Base-by-base conservation (phyloP, 2,329 filamentous ascomycete genomes). In the Microdochium nivale region DNA sequence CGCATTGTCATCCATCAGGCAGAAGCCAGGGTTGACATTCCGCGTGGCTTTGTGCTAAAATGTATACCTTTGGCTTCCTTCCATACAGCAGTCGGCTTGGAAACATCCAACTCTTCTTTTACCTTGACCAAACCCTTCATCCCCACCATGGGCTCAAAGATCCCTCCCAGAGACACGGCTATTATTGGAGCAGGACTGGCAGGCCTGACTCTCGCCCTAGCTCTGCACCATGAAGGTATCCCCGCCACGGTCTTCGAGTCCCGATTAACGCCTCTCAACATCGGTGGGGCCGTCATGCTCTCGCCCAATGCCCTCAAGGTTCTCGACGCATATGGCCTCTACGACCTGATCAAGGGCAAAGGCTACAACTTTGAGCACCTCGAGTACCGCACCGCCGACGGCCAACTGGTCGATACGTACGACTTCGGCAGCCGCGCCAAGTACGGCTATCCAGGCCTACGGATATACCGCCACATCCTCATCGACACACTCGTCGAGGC, bases 251-350 rank as follows among this genome's bases (percentile, higher is more conserved):
- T 83, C 49, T 83, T 80, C 54, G 80, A 83, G 54, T 66, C 70
- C 14, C 70, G 75, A 9, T 53, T 65, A 0, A 67, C 69, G 0
- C 67, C 72, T 1, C 67, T 73, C 2, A 69, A 75, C 53, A 73
- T 74, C 24, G 75, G 76, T 19, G 80, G 80, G 2, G 78, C 76
- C 1, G 67, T 84, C 27, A 80, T 81, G 74, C 71, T 83, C 2
- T 80, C 79, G 0, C 80, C 80, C 4, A 83, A 83, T 50, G 77
- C 78, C 0, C 70, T 84, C 1, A 69, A 71, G 3, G 67, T 82
- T 37, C 69, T 84, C 0, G 74, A 82, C 54, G 61, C 59, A 0
- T 62, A 83, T 0, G 73, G 68, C 0, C 64, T 81, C 2, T 79
- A 79, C 57, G 47, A 69, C 1, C 66, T 68, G 2, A 66, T 83